phyloP scores from a whole-genome alignment of 2,329 filamentous ascomycete species.

The Penicillium paneum region DNA sequence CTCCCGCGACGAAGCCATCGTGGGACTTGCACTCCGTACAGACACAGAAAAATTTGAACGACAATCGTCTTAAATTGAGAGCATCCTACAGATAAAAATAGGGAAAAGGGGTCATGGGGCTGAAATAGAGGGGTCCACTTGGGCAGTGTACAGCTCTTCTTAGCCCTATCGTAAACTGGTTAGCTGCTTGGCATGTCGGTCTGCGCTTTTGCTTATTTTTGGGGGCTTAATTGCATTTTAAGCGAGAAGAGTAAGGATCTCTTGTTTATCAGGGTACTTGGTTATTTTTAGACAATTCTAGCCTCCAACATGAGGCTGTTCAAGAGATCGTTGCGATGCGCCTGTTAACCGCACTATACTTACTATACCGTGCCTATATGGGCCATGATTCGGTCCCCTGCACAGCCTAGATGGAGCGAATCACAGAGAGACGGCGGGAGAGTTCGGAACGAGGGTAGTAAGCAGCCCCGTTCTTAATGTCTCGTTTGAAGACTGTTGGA shows the following conservation, averaged over 20 bases:
- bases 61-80: background rate
- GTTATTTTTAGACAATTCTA: background rate
- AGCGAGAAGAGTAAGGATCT: background rate
- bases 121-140: background rate
- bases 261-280: background rate
- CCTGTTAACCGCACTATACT: background rate
- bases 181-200: background rate
- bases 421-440: background rate
- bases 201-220: background rate
- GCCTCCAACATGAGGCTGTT: background rate
- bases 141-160: background rate
- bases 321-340: background rate
- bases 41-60: background rate
- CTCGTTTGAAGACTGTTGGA: constrained; percentile 3
- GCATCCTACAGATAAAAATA: background rate
- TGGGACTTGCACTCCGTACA: background rate
- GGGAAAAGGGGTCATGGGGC: background rate
- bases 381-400: background rate
- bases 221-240: background rate
- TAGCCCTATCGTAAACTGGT: background rate
- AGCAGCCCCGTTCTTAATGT: background rate
- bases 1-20: constrained; percentile 18
- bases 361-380: background rate
- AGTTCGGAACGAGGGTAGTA: background rate
- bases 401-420: background rate